phyloP scores from a whole-genome alignment of 176 grass and related monocot species.

The barley (Hordeum vulgare) region DNA sequence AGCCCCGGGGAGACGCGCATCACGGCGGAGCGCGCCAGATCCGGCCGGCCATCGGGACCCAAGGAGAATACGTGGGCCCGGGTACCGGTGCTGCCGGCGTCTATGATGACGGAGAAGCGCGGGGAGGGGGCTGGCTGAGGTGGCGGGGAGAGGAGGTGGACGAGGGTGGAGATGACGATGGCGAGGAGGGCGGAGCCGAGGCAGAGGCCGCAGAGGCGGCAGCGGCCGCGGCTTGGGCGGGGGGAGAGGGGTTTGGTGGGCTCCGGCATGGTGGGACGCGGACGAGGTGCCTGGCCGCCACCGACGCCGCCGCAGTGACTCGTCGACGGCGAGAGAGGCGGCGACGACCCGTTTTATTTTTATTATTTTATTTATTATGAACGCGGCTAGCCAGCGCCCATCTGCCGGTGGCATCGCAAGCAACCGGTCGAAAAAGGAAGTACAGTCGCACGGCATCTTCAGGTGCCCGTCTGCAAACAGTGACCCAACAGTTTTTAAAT shows the following conservation, averaged over 20 bases:
- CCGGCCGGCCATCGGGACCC: conserved; percentile 43
- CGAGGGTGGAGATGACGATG: conserved; percentile 30
- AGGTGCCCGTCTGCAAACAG: too few species aligned
- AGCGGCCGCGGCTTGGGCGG: conserved; percentile 12
- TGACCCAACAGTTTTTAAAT: too few species aligned
- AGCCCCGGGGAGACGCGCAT: conserved; percentile 70
- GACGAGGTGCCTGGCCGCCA: background rate
- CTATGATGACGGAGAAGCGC: conserved; percentile 62
- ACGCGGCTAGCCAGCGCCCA: too few species aligned
- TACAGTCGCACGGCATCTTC: too few species aligned
- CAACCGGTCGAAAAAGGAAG: too few species aligned
- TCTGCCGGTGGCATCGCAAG: too few species aligned
- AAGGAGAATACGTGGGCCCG: conserved; percentile 67
- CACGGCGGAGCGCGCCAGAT: conserved; percentile 60
- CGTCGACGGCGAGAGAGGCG: conserved; percentile 39
- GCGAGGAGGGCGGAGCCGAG: conserved; percentile 34
- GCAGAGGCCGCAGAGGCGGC: conserved; percentile 39
- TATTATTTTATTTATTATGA: background rate
- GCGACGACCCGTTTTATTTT: conserved; percentile 33
- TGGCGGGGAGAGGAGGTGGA: conserved; percentile 14
- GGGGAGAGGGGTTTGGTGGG: conserved; percentile 31
- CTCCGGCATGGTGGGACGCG: conserved; percentile 28
- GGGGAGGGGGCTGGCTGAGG: background rate
- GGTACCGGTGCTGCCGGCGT: conserved; percentile 77
- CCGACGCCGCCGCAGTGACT: conserved; percentile 34